Evolutionary conservation across 2,329 filamentous ascomycete genomes (phyloP), one percentile per base, ranked within the genome.

Genomic region (Onygena corvina): DNA sequence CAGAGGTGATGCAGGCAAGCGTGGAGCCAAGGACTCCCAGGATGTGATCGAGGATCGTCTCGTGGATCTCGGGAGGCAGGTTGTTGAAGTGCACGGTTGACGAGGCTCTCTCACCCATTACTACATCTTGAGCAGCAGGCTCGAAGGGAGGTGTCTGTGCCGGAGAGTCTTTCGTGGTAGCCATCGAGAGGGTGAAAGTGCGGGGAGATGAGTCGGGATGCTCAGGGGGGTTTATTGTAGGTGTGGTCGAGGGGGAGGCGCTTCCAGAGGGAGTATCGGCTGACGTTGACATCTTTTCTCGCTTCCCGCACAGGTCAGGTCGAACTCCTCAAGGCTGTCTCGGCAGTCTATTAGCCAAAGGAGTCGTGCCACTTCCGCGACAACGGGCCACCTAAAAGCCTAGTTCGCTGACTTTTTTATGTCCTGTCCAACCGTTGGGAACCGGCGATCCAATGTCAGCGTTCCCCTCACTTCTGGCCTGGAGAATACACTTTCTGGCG

Each of bases 11-110:
- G 25, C 40, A 47, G 4, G 40, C 50, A 2, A 42, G 50, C 3
- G 47, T 71, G 0, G 82, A 81, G 34, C 80, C 75, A 42, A 80
- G 75, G 52, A 82, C 80, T 2, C 81, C 83, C 57, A 86, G 84
- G 1, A 86, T 66, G 56, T 84, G 76, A 60, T 86, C 83, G 11
- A 86, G 68, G 48, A 86, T 81, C 49, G 76, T 77, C 58, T 85
- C 81, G 60, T 85, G 81, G 9, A 87, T 83, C 61, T 86, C 83
- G 49, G 76, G 73, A 1, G 83, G 83, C 1, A 86, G 67, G 53
- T 77, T 57, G 36, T 61, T 54, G 34, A 67, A 63, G n/a, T 53
- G 52, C 38, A 23, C n/a, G 16, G 38, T 12, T 16, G 12, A 14
- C 6, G 11, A 4, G 21, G 18, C 25, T 20, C 18, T 14, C 16